These are phyloP conservation scores for Neonectria sp. DNA, from an alignment of 2,329 filamentous ascomycete genomes.

Conservation along the genomic window DNA sequence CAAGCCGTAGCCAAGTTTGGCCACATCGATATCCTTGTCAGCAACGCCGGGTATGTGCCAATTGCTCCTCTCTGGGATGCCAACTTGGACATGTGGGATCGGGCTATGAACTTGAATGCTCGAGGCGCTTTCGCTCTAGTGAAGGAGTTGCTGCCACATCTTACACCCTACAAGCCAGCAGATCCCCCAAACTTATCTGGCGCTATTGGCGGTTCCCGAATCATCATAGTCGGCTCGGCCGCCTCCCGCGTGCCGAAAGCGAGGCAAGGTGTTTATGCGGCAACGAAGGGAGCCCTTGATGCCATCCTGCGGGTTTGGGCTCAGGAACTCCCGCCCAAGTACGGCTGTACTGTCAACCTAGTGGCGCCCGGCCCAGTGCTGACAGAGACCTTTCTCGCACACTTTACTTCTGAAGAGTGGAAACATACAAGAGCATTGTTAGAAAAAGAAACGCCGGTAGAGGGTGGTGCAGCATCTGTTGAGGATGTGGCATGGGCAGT, in stretches of 20 bases:
- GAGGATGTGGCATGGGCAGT: constrained; percentile 26
- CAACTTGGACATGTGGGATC: too few relatives aligned
- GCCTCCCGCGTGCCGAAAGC: constrained; percentile 26
- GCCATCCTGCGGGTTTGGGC: constrained; percentile 24
- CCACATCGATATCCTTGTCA: constrained; percentile 2
- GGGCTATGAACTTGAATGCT: too few relatives aligned
- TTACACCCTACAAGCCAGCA: constrained; percentile 23
- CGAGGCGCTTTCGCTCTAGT: too few relatives aligned
- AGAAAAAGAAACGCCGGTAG: constrained; percentile 11
- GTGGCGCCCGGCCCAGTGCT: constrained; percentile 12
- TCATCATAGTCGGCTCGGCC: constrained; percentile 25
- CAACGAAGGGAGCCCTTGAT: constrained; percentile 24
- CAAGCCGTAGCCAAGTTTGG: constrained; percentile 19
- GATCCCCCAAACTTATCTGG: constrained; percentile 20
- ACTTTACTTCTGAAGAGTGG: constrained; percentile 22
- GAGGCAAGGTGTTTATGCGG: constrained; percentile 17
- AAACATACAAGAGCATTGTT: constrained; percentile 3
- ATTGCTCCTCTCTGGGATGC: too few relatives aligned
- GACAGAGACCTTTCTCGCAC: constrained; percentile 17
- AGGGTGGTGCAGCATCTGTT: constrained; percentile 17
- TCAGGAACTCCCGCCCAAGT: constrained; percentile 11
- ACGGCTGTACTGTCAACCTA: constrained; percentile 15
- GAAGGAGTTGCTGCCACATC: neutral
- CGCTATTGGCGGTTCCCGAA: constrained; percentile 18
- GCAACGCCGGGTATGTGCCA: too few relatives aligned